These are phyloP conservation scores for Trichosporon asahii DNA, from an alignment of 1,284 basidiomycete genomes.

Conservation along the genomic window DNA sequence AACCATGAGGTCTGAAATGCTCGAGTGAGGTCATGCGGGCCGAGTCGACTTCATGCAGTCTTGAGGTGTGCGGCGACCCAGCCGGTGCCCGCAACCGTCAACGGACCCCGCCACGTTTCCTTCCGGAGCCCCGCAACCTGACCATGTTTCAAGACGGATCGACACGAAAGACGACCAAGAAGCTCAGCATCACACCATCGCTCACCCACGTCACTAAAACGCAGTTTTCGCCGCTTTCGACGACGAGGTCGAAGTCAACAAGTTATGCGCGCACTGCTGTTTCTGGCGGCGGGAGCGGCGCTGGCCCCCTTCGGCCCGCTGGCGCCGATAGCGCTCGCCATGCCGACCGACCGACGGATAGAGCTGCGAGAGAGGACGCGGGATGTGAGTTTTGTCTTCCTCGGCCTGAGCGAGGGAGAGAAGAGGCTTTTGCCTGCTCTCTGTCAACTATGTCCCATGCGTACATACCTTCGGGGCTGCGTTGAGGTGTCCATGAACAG, in stretches of 20 bases:
- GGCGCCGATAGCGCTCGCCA: constrained; percentile 5
- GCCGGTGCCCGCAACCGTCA: background rate
- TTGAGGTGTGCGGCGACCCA: background rate
- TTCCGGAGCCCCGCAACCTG: background rate
- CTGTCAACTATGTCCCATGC: too few relatives aligned
- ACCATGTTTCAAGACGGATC: background rate
- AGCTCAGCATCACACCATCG: background rate
- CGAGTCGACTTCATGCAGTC: too few relatives aligned
- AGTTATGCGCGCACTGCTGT: constrained; percentile 14
- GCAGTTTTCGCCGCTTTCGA: too few relatives aligned
- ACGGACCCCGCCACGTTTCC: background rate
- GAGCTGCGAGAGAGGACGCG: constrained; percentile 20
- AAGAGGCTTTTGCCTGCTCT: too few relatives aligned
- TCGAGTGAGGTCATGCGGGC: background rate
- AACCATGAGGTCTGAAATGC: too few relatives aligned
- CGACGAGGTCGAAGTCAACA: background rate
- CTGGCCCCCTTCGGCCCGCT: background rate
- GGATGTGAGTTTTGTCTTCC: constrained; percentile 15
- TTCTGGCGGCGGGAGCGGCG: background rate
- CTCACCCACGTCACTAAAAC: background rate
- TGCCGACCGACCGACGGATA: constrained; percentile 12
- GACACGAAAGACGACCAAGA: background rate
- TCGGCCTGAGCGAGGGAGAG: background rate
- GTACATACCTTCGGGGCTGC: too few relatives aligned
- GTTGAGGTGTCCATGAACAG: background rate